A percentile compares a stretch with the other conserved stretches of the same genome.
phyloP scores from a whole-genome alignment of 371 early-diverging fungal species.

The Mucor mucedo region DNA sequence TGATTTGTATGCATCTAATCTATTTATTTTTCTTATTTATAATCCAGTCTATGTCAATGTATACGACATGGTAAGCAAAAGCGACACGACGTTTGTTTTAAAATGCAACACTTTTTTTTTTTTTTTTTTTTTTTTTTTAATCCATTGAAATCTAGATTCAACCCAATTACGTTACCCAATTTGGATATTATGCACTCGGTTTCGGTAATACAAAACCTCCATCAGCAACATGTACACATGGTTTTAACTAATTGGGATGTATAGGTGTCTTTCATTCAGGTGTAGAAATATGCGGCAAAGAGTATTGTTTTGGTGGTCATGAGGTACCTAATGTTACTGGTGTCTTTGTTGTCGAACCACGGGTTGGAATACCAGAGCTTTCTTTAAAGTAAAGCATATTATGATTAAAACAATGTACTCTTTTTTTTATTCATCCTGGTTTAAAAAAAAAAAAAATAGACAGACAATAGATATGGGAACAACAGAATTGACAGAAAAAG shows the following conservation, averaged over 20 bases:
- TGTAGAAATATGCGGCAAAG: slow-evolving; percentile 55
- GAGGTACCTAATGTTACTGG: slow-evolving; percentile 53
- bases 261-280: slow-evolving; percentile 66
- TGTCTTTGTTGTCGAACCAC: slow-evolving; percentile 60
- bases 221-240: neutral
- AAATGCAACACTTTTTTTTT: neutral
- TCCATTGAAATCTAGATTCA: slow-evolving; percentile 27
- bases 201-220: slow-evolving; percentile 34
- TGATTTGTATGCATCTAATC: slow-evolving; percentile 36
- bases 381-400: slow-evolving; percentile 46
- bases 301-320: slow-evolving; percentile 67
- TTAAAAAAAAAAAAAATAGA: slow-evolving; percentile 35
- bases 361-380: slow-evolving; percentile 56
- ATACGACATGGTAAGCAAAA: slow-evolving; percentile 12
- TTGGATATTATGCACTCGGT: slow-evolving; percentile 58
- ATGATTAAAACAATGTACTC: neutral
- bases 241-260: too few relatives aligned
- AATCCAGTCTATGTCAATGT: slow-evolving; percentile 15
- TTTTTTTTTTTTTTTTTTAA: neutral
- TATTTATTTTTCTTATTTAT: neutral
- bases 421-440: neutral
- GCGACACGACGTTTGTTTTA: neutral
- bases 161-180: slow-evolving; percentile 43
- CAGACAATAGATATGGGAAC: slow-evolving; percentile 58
- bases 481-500: slow-evolving; percentile 44